Conservation (phyloP, 192 early-diverging fungal genomes). For the Borealophlyctis nickersoniae region DNA sequence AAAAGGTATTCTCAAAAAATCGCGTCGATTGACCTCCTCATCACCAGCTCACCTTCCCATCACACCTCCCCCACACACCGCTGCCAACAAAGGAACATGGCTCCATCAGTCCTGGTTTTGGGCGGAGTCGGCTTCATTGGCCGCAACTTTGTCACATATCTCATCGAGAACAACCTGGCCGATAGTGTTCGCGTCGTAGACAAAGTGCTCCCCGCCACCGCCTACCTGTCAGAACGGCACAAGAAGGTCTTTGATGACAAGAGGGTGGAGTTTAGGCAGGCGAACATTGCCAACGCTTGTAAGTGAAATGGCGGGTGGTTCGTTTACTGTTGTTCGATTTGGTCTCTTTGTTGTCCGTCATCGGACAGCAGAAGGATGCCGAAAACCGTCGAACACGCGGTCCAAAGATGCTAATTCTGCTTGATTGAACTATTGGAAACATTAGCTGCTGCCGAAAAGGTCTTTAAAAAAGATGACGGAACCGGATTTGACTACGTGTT, state of each 20-base stretch:
- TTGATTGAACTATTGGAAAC: background rate
- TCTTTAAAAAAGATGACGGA: constrained; percentile 67
- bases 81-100: constrained; percentile 9
- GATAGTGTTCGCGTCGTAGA: constrained; percentile 69
- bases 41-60: background rate
- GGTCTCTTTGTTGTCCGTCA: background rate
- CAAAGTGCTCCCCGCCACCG: constrained; percentile 78
- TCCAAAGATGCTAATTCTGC: background rate
- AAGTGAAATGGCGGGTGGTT: constrained; percentile 18
- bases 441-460: constrained; percentile 67
- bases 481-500: constrained; percentile 85
- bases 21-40: background rate
- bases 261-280: constrained; percentile 75
- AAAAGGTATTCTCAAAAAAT: too few species aligned
- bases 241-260: constrained; percentile 64
- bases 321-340: background rate
- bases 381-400: background rate
- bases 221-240: constrained; percentile 62
- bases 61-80: background rate
- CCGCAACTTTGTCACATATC: constrained; percentile 68
- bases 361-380: background rate
- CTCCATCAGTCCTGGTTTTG: constrained; percentile 61
- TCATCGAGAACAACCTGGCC: constrained; percentile 67
- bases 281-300: constrained; percentile 72
- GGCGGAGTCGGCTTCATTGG: constrained; percentile 87